phyloP scores from a whole-genome alignment of 75 land plant genomes.

The Pseudotsuga menziesii region DNA sequence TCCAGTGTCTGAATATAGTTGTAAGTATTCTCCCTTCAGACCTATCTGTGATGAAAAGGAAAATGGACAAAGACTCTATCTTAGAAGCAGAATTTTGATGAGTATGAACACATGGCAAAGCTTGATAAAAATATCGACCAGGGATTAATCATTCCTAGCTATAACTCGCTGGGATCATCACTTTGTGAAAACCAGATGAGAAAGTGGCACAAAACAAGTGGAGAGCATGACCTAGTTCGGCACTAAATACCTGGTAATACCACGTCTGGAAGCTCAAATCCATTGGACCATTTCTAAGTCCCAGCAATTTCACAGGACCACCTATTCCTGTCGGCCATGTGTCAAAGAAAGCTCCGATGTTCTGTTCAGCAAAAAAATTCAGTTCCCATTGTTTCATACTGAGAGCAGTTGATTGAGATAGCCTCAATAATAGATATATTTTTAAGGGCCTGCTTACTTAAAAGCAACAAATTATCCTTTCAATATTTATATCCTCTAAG shows the following conservation, averaged over 20 bases:
- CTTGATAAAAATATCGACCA: too few species aligned
- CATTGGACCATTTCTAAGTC: not conserved
- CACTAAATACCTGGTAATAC: not conserved
- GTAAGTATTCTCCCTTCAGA: conserved; percentile 1
- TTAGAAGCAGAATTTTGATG: not conserved
- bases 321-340: conserved; percentile 3
- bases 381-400: too few species aligned
- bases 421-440: too few species aligned
- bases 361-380: not conserved
- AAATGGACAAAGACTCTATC: not conserved
- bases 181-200: too few species aligned
- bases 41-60: conserved; percentile 4
- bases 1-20: not conserved
- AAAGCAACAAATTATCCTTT: not conserved
- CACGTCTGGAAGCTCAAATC: conserved; percentile 2
- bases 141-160: too few species aligned
- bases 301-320: conserved; percentile 4
- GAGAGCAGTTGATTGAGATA: too few species aligned
- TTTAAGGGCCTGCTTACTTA: not conserved
- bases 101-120: too few species aligned
- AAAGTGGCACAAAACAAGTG: not conserved
- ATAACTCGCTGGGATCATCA: too few species aligned
- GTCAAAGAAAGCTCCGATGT: conserved; percentile 5
- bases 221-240: not conserved
- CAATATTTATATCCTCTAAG: not conserved